A percentile compares a stretch with the other conserved stretches of the same genome.
These are phyloP conservation scores for Vicia villosa DNA, from an alignment of 306 rosid species.

Conservation along the genomic window DNA sequence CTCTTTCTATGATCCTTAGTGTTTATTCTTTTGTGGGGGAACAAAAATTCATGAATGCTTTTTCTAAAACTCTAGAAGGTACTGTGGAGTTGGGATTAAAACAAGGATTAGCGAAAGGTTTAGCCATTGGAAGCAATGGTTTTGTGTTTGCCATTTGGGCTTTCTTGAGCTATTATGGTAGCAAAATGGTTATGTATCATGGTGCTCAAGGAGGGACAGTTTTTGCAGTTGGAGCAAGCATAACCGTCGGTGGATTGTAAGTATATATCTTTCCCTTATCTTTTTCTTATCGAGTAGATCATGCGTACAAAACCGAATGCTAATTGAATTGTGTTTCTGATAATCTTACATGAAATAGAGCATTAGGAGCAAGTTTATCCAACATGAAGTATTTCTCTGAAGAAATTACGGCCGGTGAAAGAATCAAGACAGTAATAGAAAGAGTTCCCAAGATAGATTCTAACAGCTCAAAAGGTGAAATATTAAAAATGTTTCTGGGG, in stretches of 20 bases:
- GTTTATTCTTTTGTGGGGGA: too few relatives aligned
- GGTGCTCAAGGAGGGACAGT: conserved; percentile 84
- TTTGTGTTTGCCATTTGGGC: too few relatives aligned
- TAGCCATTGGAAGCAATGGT: too few relatives aligned
- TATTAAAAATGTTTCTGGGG: conserved; percentile 49
- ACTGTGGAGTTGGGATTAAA: too few relatives aligned
- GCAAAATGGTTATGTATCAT: conserved; percentile 91
- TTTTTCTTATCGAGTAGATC: background rate
- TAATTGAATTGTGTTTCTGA: too few relatives aligned
- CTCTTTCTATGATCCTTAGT: too few relatives aligned
- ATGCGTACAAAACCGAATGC: too few relatives aligned
- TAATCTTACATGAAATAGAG: too few relatives aligned
- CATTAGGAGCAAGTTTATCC: conserved; percentile 80
- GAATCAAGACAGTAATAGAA: conserved; percentile 64
- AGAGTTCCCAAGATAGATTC: conserved; percentile 87
- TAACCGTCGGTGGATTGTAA: conserved; percentile 90
- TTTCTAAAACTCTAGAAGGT: too few relatives aligned
- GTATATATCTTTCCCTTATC: background rate
- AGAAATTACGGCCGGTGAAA: conserved; percentile 72
- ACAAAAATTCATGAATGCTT: too few relatives aligned
- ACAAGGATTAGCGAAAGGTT: too few relatives aligned
- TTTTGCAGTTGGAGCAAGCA: conserved; percentile 75
- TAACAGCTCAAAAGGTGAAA: conserved; percentile 59
- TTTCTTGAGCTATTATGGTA: too few relatives aligned
- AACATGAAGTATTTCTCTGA: conserved; percentile 81